phyloP scores from a whole-genome alignment of 257 asterid species.

The Pogostemon cablin region DNA sequence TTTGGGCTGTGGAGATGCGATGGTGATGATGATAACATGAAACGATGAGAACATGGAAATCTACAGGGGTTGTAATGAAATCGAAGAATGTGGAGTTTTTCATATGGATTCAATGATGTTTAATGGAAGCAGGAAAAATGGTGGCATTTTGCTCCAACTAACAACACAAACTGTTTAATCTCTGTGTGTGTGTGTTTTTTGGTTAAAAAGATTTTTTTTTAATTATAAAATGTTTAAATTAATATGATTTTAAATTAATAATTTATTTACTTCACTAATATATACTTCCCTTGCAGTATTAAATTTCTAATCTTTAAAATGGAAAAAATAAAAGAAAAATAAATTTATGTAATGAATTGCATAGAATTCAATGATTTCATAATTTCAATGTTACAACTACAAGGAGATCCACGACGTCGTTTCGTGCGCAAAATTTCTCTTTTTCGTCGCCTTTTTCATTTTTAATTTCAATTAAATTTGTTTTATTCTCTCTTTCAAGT shows the following conservation, averaged over 20 bases:
- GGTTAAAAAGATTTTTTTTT: too few species aligned
- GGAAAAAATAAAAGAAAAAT: too few species aligned
- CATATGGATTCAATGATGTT: slow-evolving; percentile 27
- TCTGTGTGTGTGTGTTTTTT: neutral
- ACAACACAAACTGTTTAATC: slow-evolving; percentile 18
- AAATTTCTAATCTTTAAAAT: too few species aligned
- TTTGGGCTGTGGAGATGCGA: neutral
- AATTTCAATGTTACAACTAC: neutral
- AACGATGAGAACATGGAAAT: slow-evolving; percentile 5
- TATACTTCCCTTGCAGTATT: too few species aligned
- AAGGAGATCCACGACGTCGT: slow-evolving; percentile 36
- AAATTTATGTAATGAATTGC: too few species aligned
- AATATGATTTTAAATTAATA: too few species aligned
- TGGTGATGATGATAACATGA: neutral
- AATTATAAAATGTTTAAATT: too few species aligned
- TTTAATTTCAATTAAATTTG: neutral
- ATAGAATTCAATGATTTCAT: too few species aligned
- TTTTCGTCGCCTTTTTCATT: slow-evolving; percentile 14
- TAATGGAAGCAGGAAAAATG: slow-evolving; percentile 24
- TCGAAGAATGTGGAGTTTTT: slow-evolving; percentile 10
- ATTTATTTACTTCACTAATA: too few species aligned
- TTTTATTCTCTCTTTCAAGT: slow-evolving; percentile 17
- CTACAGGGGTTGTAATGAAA: neutral
- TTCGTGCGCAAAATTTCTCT: slow-evolving; percentile 24
- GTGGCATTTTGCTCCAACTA: slow-evolving; percentile 35